Evolutionary conservation across 495 filamentous ascomycete genomes (phyloP).

Genomic region (Neurospora pannonica): DNA sequence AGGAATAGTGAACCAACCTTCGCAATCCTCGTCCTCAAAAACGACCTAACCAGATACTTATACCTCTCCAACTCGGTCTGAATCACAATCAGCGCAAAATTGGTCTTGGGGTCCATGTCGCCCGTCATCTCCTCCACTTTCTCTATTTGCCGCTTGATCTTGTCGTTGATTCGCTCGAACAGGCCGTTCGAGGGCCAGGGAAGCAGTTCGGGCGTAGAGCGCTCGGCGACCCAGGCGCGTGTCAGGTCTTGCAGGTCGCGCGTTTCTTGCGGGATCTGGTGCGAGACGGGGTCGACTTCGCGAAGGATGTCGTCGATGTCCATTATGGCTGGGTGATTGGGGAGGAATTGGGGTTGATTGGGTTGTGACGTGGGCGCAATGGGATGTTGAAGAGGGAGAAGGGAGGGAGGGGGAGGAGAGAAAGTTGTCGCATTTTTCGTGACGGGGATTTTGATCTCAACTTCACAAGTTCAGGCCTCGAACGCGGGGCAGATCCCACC

Average conservation of each 20-base stretch:
- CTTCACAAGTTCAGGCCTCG: not conserved
- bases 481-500: not conserved
- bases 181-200: conserved; percentile 40
- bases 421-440: not conserved
- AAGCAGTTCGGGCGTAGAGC: conserved; percentile 74
- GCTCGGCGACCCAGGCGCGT: conserved; percentile 84
- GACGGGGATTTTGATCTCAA: not conserved
- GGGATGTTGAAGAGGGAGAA: not conserved
- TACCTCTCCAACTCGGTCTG: conserved; percentile 93
- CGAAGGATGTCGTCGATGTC: conserved; percentile 87
- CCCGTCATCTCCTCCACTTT: conserved; percentile 67
- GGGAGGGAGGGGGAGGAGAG: not conserved
- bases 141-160: conserved; percentile 61
- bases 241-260: conserved; percentile 83
- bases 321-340: conserved; percentile 35
- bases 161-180: conserved; percentile 65
- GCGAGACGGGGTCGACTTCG: conserved; percentile 57
- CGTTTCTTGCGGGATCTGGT: conserved; percentile 47
- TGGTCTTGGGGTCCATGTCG: conserved; percentile 74
- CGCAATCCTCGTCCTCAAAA: conserved; percentile 72
- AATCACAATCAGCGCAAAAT: conserved; percentile 86
- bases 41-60: conserved; percentile 81
- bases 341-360: not conserved
- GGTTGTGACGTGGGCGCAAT: not conserved
- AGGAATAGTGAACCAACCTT: too few relatives aligned